Evolutionary conservation across 1,284 basidiomycete genomes (phyloP).

Genomic region (Porogramme epimiltina): DNA sequence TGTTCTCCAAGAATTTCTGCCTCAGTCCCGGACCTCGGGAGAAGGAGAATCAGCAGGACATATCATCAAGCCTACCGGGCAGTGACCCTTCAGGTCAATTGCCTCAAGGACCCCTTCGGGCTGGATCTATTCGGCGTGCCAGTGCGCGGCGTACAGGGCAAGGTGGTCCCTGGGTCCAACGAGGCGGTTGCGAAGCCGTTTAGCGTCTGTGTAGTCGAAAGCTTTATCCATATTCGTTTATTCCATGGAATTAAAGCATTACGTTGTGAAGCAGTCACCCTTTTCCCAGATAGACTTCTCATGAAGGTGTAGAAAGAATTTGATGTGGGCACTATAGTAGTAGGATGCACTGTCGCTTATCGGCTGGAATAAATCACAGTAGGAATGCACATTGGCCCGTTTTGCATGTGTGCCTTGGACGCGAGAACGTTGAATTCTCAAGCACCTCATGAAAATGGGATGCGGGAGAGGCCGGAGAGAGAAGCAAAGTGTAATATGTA

Average conservation of each 20-base stretch:
- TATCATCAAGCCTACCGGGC: conserved; percentile 74
- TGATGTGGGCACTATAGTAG: not conserved
- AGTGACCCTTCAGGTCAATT: conserved; percentile 79
- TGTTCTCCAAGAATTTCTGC: too few species aligned
- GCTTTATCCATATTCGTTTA: conserved; percentile 88
- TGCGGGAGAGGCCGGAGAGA: too few species aligned
- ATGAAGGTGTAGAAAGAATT: conserved; percentile 28
- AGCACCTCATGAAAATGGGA: too few species aligned
- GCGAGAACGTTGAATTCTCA: too few species aligned
- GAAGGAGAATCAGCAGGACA: conserved; percentile 75
- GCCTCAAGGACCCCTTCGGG: conserved; percentile 79
- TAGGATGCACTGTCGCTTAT: too few species aligned
- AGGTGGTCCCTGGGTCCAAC: conserved; percentile 76
- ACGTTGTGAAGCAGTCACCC: conserved; percentile 53
- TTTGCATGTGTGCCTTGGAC: too few species aligned
- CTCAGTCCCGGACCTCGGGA: too few species aligned
- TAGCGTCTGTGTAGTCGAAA: conserved; percentile 78
- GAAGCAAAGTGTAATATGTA: too few species aligned
- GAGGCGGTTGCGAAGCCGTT: conserved; percentile 73
- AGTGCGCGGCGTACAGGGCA: conserved; percentile 46
- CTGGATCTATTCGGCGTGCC: conserved; percentile 52
- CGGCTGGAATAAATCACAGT: not conserved
- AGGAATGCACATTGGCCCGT: too few species aligned
- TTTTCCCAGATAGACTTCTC: conserved; percentile 62
- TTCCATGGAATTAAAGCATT: conserved; percentile 88